Percentiles rank a stretch among this genome's conserved stretches.
Conservation (phyloP, 2,329 filamentous ascomycete genomes). For the Trichoderma arundinaceum region DNA sequence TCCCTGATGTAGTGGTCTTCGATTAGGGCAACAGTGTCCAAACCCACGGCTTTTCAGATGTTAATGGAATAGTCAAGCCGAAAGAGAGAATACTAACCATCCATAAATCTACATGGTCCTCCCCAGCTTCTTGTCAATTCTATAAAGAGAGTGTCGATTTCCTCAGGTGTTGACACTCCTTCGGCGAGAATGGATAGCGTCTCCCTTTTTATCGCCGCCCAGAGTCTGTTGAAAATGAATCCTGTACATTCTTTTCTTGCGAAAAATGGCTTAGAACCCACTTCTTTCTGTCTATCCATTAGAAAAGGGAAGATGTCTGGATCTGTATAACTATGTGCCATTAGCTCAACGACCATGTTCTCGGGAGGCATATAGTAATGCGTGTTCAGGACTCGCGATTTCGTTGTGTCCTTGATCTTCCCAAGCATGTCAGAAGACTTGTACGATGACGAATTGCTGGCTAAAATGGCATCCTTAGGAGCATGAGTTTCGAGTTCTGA, state of each 20-base stretch:
- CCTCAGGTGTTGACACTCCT: constrained; percentile 8
- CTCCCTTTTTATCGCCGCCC: constrained; percentile 13
- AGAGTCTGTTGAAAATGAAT: constrained; percentile 11
- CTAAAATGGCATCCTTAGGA: constrained; percentile 1
- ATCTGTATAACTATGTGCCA: constrained; percentile 1
- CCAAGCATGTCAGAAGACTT: constrained; percentile 6
- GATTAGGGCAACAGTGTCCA: constrained; percentile 5
- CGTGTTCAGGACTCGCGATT: constrained; percentile 4
- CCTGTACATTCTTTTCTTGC: constrained; percentile 17
- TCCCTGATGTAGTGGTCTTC: constrained; percentile 9
- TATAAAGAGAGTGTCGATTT: constrained; percentile 7
- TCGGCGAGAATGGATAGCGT: constrained; percentile 11
- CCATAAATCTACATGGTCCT: constrained; percentile 11
- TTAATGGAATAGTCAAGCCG: neutral
- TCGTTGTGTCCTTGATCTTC: constrained; percentile 1
- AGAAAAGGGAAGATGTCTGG: constrained; percentile 17
- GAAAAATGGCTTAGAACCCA: constrained; percentile 8
- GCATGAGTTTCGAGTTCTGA: constrained; percentile 11
- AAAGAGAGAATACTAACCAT: neutral
- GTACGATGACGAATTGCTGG: constrained; percentile 8
- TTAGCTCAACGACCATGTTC: constrained; percentile 12
- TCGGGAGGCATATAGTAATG: constrained; percentile 16
- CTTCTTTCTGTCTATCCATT: constrained; percentile 16
- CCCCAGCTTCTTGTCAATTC: constrained; percentile 5
- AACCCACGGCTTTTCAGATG: neutral